Base-by-base conservation (phyloP, 345 rosid species). In the Aegle marmelos region DNA sequence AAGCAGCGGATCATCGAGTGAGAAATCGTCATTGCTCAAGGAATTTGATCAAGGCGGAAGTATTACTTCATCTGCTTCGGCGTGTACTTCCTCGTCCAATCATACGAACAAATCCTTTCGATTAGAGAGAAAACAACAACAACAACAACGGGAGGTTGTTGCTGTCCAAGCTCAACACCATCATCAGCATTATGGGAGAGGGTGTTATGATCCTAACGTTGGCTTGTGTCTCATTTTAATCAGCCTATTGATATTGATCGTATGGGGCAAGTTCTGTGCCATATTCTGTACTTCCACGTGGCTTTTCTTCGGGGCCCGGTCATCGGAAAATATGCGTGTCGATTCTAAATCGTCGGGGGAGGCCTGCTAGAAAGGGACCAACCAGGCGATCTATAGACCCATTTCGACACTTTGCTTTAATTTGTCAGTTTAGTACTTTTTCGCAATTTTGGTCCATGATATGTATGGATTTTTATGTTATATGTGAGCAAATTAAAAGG, bases 191-290 rank as follows among this genome's bases (percentile, higher is more conserved):
- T 10, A 22, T 33, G 80, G 82, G 72, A 66, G 34, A 75, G 76
- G 81, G 41, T 5, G 34, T 19, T 53, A 36, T 31, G 41, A 67
- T 30, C 14, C 30, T 3, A 68, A 67, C 14, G 28, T 22, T 4
- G 78, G 82, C 2, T 41, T 86, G 25, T 84, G 60, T 69, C 80
- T 83, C 72, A 33, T 89, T 68, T 70, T 85, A 5, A 6, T 84
- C 22, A 79, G 86, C 61, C 78, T 91, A 2, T 31, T 81, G 64
- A 83, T 53, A 22, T 31, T 91, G 80, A 79, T 88, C 41, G 7
- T 85, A 2, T 91, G 90, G 86, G 94, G 94, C 14, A 91, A 85
- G 79, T 19, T 78, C 33, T 87, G 80, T 62, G 89, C 92, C 39
- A 89, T 89, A 7, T 53, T 88, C 9, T 89, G 90, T 64, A 88